Base-by-base conservation (phyloP, 768 basidiomycete species). In the Tricholoma matsutake region DNA sequence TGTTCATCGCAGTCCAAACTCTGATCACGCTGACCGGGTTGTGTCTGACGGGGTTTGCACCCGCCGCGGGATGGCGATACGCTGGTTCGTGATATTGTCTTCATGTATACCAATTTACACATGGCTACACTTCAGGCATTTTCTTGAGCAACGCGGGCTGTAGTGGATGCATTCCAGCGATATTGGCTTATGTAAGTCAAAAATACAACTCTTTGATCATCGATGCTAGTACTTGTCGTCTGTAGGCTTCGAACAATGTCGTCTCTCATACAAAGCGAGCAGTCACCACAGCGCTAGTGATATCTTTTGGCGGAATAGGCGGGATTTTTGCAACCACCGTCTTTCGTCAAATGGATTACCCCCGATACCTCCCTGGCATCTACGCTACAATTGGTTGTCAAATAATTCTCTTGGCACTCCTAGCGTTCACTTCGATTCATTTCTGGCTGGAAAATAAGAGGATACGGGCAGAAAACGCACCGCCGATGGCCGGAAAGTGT, bases 241-340 rank as follows among this genome's bases (percentile, higher is more conserved):
- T 37, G 7, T 61, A 84, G 81, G 75, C 80, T 4, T 75, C 81
- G 22, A 83, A 83, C 66, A 84, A 83, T 64, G 70, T 81, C 25
- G 69, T 79, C 60, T 79, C 81, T 4, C 80, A 84, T 60, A 76
- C 78, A 22, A 84, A 83, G 66, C 73, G 79, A 31, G 79, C 81
- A 6, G 76, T 81, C 32, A 77, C 79, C 10, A 80, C 78, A n/a
- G 78, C 78, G 6, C 67, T 81, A 16, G 72, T 79, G n/a, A 68
- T 81, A 41, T 76, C 78, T n/a, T 81, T 80, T 49, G 79, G 77
- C 18, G 79, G 79, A n/a, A 63, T 80, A 39, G 82, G 81, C 31
- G 81, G 81, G 18, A 76, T 82, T 7, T 71, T 81, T 60, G 81
- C 81, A 10, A 80, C 80, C 29, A 76, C 77, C 1, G 71, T 79